Base-by-base conservation (phyloP, 2,329 filamentous ascomycete genomes). In the Helotiales sp. region DNA sequence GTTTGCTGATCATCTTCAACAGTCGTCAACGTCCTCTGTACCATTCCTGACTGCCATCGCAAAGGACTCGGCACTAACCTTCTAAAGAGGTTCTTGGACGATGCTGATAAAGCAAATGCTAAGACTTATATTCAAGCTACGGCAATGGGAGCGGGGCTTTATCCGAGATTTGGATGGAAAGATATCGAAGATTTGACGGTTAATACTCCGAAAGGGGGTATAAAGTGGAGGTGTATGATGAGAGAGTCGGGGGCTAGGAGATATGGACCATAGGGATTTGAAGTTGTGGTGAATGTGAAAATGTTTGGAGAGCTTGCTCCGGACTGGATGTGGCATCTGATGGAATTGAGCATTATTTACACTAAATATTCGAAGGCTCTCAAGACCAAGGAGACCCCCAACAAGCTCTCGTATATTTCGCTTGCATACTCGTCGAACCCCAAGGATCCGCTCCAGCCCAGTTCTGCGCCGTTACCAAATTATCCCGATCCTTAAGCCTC, bases 181-280 rank as follows among this genome's bases (percentile, higher is more conserved):
- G 46, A 49, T 49, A 33, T 49, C 19, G 46, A 49, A 19, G 46
- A 49, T 2, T 17, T 49, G 46, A 33, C 30, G 3, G 30, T 33
- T 25, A 31, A 30, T 2, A 49, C 46, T 3, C 46, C 46, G 12
- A 49, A 49, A 13, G 46, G 46, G 13, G 13, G 12, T 17, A 17
- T 49, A 9, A 19, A 31, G 17, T 49, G 46, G 46, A 33, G 27
- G n/a, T 49, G 46, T 49, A 49, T 49, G 46, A 49, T 49, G 46
- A 30, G 27, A 33, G 46, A 49, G 22, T 29, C 46, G 46, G 8
- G 12, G 17, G 13, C 17, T 40, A 19, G 4, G 17, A 40, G 17
- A 19, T 19, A 40, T 40, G 12, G 17, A 8, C 17, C 7, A 10
- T 40, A 17, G 24, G 17, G 3, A 22, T n/a, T n/a, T n/a, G n/a